These are phyloP conservation scores for Boletellus ananas DNA, from an alignment of 768 basidiomycete species.

Conservation along the genomic window DNA sequence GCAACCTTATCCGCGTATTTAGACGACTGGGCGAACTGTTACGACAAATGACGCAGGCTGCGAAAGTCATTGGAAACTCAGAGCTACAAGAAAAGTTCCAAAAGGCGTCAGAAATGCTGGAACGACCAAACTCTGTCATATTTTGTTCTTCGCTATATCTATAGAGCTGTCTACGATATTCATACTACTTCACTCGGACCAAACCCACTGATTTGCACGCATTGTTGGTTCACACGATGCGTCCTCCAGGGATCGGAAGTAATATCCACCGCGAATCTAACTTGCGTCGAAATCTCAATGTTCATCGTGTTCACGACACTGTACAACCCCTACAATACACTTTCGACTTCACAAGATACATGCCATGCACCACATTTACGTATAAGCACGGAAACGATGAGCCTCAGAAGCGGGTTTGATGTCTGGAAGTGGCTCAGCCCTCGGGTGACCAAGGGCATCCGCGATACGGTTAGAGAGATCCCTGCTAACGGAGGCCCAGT, in stretches of 20 bases:
- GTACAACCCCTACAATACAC: conserved; percentile 3
- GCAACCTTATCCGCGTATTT: conserved; percentile 94
- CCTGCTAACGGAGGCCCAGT: conserved; percentile 79
- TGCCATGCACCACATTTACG: not conserved
- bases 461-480: conserved; percentile 73
- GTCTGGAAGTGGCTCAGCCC: conserved; percentile 53
- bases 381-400: conserved; percentile 42
- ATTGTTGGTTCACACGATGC: too few relatives aligned
- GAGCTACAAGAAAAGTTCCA: conserved; percentile 95
- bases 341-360: not conserved
- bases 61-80: conserved; percentile 93
- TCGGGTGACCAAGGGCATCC: conserved; percentile 59
- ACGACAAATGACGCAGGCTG: conserved; percentile 92
- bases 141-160: conserved; percentile 86
- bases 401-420: conserved; percentile 58
- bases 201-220: not conserved
- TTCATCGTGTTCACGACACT: not conserved
- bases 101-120: conserved; percentile 87
- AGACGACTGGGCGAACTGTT: conserved; percentile 90
- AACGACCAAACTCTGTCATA: conserved; percentile 90
- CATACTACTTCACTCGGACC: not conserved
- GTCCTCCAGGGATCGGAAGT: too few relatives aligned
- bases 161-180: conserved; percentile 27
- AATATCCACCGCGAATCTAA: not conserved
- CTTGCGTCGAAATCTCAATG: not conserved